Percentiles rank a stretch among this genome's conserved stretches.
These are phyloP conservation scores for Chaetomium sp. DNA, from an alignment of 2,329 filamentous ascomycete species.

Conservation along the genomic window DNA sequence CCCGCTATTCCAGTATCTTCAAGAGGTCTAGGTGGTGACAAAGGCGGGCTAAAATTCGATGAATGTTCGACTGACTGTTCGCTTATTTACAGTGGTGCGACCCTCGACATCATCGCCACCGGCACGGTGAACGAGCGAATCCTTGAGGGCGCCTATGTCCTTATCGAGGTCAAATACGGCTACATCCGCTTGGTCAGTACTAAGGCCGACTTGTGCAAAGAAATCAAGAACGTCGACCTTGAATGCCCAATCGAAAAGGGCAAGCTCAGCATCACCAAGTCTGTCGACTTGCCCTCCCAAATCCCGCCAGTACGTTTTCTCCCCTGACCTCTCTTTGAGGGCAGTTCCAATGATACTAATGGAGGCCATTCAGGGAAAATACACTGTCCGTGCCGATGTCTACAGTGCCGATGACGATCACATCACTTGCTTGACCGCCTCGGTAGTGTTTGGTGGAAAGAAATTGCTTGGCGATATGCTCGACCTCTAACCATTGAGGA, in stretches of 20 bases:
- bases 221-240: slow-evolving; percentile 80
- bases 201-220: slow-evolving; percentile 78
- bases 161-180: slow-evolving; percentile 86
- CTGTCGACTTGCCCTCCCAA: slow-evolving; percentile 74
- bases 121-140: slow-evolving; percentile 70
- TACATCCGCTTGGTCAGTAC: slow-evolving; percentile 83
- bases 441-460: slow-evolving; percentile 52
- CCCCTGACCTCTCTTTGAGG: not conserved
- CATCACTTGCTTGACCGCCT: slow-evolving; percentile 82
- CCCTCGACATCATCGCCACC: slow-evolving; percentile 69
- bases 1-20: not conserved
- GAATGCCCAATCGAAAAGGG: slow-evolving; percentile 84
- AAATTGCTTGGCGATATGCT: slow-evolving; percentile 30
- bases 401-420: slow-evolving; percentile 63
- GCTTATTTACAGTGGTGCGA: slow-evolving; percentile 55
- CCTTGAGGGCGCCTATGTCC: slow-evolving; percentile 71
- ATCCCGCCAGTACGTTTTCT: slow-evolving; percentile 70
- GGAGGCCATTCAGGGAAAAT: slow-evolving; percentile 60
- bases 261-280: slow-evolving; percentile 65
- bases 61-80: not conserved
- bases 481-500: slow-evolving; percentile 30
- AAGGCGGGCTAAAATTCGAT: slow-evolving; percentile 1
- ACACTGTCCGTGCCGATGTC: slow-evolving; percentile 83
- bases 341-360: slow-evolving; percentile 18
- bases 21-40: too few relatives aligned